Percentiles rank a stretch among this genome's conserved stretches.
phyloP scores from a whole-genome alignment of 176 grass and related monocot genomes.

The Musa itinerans region DNA sequence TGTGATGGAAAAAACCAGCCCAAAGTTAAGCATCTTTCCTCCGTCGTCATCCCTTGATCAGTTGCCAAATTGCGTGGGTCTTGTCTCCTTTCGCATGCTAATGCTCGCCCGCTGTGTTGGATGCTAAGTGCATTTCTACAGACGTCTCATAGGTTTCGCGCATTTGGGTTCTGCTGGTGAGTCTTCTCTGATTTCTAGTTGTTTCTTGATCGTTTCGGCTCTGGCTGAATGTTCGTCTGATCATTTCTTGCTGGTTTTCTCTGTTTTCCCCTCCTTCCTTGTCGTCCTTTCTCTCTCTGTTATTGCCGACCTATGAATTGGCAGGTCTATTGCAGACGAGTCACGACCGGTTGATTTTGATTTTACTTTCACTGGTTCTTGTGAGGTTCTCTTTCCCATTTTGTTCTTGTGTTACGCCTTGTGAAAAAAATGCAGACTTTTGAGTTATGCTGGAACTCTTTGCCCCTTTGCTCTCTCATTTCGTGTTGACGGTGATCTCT shows the following conservation, averaged over 20 bases:
- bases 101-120: neutral
- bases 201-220: neutral
- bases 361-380: neutral
- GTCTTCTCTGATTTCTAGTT: neutral
- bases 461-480: neutral
- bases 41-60: neutral
- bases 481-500: neutral
- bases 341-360: neutral
- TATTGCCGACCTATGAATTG: too few relatives aligned
- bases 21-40: slow-evolving; percentile 13
- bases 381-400: neutral
- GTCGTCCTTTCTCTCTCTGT: neutral
- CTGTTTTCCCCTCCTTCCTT: neutral
- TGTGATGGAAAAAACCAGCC: neutral
- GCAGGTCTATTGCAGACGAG: neutral
- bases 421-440: too few relatives aligned
- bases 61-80: neutral
- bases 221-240: neutral
- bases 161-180: neutral
- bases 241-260: neutral
- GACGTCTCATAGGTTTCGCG: too few relatives aligned
- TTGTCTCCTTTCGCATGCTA: neutral
- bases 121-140: neutral
- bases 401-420: neutral
- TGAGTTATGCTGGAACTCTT: too few relatives aligned